Evolutionary conservation across 805 yeast genomes (phyloP).

Genomic region (Danielia reshetovae): DNA sequence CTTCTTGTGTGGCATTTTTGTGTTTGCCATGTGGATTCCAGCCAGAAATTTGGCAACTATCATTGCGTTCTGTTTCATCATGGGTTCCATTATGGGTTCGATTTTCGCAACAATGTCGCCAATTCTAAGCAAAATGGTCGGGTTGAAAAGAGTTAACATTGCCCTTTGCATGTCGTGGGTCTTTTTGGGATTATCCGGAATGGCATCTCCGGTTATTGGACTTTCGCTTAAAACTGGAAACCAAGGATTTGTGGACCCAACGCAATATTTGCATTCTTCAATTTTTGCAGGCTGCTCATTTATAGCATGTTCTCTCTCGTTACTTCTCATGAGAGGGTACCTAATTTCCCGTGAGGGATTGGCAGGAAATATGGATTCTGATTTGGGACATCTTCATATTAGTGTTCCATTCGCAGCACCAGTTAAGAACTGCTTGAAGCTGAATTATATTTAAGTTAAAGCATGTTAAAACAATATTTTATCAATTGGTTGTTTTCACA

Average conservation of each 20-base stretch:
- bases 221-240: constrained; percentile 40
- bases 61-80: constrained; percentile 46
- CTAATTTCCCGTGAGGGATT: constrained; percentile 45
- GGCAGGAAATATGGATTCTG: constrained; percentile 10
- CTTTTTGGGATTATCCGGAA: constrained; percentile 45
- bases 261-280: constrained; percentile 50
- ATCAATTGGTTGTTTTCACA: not conserved
- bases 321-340: constrained; percentile 52
- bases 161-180: constrained; percentile 52
- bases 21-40: constrained; percentile 35
- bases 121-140: constrained; percentile 48
- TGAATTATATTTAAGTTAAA: too few species aligned
- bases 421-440: constrained; percentile 4
- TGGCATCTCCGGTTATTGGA: constrained; percentile 62
- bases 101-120: constrained; percentile 56
- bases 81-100: constrained; percentile 59
- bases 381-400: constrained; percentile 16
- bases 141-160: constrained; percentile 48
- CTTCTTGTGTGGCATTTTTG: constrained; percentile 23
- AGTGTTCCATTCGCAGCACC: constrained; percentile 13
- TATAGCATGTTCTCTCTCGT: constrained; percentile 39
- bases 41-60: constrained; percentile 55
- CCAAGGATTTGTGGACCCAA: constrained; percentile 28
- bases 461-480: not conserved
- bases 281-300: constrained; percentile 59